Evolutionary conservation across 495 filamentous ascomycete genomes (phyloP).

Genomic region (Xylaria castorea): DNA sequence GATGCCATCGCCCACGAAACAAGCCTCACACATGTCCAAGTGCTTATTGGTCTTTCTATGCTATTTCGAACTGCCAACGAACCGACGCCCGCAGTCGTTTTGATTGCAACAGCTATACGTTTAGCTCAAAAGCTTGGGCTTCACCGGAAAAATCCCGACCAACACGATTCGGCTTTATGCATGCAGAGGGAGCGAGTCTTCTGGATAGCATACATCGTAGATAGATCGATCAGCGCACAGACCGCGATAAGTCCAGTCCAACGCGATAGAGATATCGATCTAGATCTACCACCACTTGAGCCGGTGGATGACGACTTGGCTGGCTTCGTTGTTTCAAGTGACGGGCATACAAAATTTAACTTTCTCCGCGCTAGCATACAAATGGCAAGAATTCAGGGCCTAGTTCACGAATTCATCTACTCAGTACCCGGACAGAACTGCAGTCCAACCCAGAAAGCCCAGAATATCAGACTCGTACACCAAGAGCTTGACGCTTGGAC

Average conservation of each 20-base stretch:
- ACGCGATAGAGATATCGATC: conserved; percentile 27
- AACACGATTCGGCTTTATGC: neutral
- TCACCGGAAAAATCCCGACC: neutral
- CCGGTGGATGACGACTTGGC: conserved; percentile 1
- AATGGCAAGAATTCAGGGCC: conserved; percentile 30
- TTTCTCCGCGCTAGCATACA: conserved; percentile 24
- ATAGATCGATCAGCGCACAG: conserved; percentile 25
- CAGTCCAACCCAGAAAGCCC: neutral
- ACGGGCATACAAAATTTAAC: conserved; percentile 19
- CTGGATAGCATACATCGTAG: conserved; percentile 32
- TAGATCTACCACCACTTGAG: conserved; percentile 26
- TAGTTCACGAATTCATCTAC: conserved; percentile 27
- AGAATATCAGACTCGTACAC: neutral
- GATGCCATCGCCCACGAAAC: conserved; percentile 24
- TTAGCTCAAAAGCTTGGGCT: conserved; percentile 28
- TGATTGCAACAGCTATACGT: conserved; percentile 27
- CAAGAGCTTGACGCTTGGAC: conserved; percentile 14
- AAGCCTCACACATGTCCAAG: conserved; percentile 23
- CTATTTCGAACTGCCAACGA: conserved; percentile 19
- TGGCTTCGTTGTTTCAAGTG: conserved; percentile 10
- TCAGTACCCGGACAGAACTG: neutral
- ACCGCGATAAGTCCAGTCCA: conserved; percentile 17
- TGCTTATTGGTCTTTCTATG: conserved; percentile 25
- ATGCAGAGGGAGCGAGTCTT: conserved; percentile 27
- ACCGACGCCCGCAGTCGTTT: conserved; percentile 18